A percentile compares a stretch with the other conserved stretches of the same genome.
phyloP scores from a whole-genome alignment of 73 alveolate species.

The Symbiodinium pilosum region DNA sequence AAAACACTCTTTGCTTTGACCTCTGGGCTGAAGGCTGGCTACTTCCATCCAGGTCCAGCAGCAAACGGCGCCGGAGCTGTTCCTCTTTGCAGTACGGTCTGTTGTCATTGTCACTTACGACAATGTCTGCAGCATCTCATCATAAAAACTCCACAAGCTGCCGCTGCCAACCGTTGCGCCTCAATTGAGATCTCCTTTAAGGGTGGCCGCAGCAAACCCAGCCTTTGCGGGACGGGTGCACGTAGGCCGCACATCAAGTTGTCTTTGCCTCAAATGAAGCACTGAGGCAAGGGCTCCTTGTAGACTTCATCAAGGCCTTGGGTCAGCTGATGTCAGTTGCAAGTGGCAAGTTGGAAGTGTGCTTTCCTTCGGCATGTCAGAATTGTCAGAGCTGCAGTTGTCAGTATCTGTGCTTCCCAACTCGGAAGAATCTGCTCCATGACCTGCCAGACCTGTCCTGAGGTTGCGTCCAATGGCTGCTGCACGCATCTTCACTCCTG shows the following conservation, averaged over 20 bases:
- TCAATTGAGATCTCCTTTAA: background rate
- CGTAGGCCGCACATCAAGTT: too few species aligned
- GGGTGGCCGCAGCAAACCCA: background rate
- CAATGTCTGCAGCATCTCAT: too few species aligned
- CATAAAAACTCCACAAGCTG: too few species aligned
- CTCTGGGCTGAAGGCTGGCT: too few species aligned
- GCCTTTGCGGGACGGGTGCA: background rate
- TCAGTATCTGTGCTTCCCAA: too few species aligned
- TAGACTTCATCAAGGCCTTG: background rate
- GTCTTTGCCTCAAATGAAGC: background rate
- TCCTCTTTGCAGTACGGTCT: too few species aligned
- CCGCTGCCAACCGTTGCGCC: background rate
- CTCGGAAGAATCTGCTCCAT: too few species aligned
- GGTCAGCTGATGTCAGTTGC: background rate
- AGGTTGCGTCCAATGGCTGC: slow-evolving; percentile 32
- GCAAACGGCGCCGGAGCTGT: slow-evolving; percentile 71
- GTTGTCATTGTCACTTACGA: too few species aligned
- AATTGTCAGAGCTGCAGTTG: too few species aligned
- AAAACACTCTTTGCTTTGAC: too few species aligned
- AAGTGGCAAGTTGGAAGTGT: background rate
- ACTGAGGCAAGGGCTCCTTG: background rate
- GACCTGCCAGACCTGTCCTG: too few species aligned
- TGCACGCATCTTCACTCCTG: slow-evolving; percentile 72
- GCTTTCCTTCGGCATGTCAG: too few species aligned
- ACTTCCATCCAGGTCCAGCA: slow-evolving; percentile 72